These are phyloP conservation scores for Oryza rufipogon DNA, from an alignment of 176 grass and related monocot species.

Conservation along the genomic window DNA sequence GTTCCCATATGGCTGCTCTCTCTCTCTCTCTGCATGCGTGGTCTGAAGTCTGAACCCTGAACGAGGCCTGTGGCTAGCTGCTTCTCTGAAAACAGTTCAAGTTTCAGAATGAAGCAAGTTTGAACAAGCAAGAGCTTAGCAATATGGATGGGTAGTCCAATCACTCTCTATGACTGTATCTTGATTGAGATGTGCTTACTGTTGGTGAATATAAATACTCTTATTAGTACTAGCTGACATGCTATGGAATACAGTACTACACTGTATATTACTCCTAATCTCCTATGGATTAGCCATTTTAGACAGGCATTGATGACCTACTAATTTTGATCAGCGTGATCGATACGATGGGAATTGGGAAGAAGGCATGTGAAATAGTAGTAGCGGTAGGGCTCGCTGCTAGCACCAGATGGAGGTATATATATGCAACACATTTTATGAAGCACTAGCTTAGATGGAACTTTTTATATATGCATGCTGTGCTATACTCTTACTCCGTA, in stretches of 20 bases:
- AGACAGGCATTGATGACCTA: background rate
- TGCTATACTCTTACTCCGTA: background rate
- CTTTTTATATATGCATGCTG: background rate
- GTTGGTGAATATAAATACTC: background rate
- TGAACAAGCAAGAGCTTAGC: constrained; percentile 1
- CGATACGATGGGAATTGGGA: background rate
- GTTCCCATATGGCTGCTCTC: constrained; percentile 9
- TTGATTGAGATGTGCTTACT: background rate
- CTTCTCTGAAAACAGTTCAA: background rate
- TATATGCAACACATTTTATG: background rate
- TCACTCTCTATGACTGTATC: background rate
- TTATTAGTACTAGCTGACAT: background rate
- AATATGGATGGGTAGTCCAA: background rate
- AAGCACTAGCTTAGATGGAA: background rate
- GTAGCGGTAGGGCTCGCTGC: background rate
- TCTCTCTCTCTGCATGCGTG: background rate
- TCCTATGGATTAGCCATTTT: background rate
- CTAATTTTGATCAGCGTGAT: background rate
- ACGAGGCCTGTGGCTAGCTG: background rate
- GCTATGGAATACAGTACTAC: too few relatives aligned
- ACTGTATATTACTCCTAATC: too few relatives aligned
- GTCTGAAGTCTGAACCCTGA: background rate
- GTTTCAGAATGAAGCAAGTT: background rate
- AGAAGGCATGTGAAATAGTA: background rate
- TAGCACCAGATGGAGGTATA: background rate